Conservation (phyloP, 2,329 filamentous ascomycete species). For the Claviceps pazoutovae region DNA sequence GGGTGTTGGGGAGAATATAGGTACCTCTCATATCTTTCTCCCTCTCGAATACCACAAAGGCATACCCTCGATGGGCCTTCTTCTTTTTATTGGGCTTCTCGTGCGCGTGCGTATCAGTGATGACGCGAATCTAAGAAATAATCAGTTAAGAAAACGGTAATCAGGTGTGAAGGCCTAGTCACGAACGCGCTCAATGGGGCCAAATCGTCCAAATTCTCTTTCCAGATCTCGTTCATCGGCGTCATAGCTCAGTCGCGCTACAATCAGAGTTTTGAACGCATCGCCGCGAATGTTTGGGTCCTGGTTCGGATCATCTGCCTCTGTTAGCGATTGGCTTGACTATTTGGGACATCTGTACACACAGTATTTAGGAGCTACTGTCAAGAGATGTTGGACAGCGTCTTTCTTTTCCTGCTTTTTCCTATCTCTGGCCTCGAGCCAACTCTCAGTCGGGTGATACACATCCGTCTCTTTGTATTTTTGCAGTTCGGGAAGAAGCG, state of each 20-base stretch:
- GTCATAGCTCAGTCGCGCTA: constrained; percentile 80
- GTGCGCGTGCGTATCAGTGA: constrained; percentile 59
- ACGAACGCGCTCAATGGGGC: constrained; percentile 79
- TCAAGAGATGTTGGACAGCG: constrained; percentile 46
- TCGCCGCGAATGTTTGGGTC: constrained; percentile 86
- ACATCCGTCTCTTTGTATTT: constrained; percentile 66
- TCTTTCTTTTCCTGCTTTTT: constrained; percentile 69
- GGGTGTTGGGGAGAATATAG: constrained; percentile 19
- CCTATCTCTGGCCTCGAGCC: constrained; percentile 76
- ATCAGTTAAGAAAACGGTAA: not conserved
- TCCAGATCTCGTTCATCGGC: constrained; percentile 82
- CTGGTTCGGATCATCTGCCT: constrained; percentile 61
- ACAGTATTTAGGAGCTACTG: constrained; percentile 54
- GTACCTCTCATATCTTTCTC: constrained; percentile 99
- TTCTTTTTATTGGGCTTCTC: constrained; percentile 63
- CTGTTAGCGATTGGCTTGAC: not conserved
- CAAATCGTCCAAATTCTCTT: constrained; percentile 84
- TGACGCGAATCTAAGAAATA: constrained; percentile 60
- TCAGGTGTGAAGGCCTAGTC: not conserved
- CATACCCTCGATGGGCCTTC: constrained; percentile 78
- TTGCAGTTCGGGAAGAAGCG: constrained; percentile 58
- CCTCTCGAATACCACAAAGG: constrained; percentile 91
- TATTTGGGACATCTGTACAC: constrained; percentile 10
- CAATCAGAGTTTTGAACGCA: constrained; percentile 88
- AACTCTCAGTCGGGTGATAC: constrained; percentile 78